Evolutionary conservation across 148 eudicot species (phyloP).

Genomic region (Camellia granthamiana): DNA sequence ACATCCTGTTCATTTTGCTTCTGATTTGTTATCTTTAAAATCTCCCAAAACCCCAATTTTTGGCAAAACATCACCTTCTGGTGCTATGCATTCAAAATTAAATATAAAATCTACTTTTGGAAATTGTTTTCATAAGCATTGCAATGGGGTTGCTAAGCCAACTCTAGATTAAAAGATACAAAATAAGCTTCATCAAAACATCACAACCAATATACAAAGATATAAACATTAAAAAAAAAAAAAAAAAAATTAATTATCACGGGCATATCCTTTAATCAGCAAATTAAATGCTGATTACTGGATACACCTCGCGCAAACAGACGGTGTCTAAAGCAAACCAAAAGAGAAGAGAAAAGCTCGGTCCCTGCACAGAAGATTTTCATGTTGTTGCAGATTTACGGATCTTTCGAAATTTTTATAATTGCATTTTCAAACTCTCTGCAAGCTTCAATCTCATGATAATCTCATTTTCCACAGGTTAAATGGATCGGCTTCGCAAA

Average conservation of each 20-base stretch:
- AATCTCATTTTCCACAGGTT: conserved; percentile 10
- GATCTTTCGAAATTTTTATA: conserved; percentile 17
- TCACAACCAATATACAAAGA: not conserved
- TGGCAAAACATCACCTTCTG: not conserved
- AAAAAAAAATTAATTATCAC: not conserved
- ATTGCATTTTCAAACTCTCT: conserved; percentile 10
- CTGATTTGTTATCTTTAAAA: no score
- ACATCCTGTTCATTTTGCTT: no score
- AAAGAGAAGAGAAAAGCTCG: conserved; percentile 1
- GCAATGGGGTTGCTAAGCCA: not conserved
- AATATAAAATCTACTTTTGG: not conserved
- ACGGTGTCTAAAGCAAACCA: conserved; percentile 23
- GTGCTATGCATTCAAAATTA: not conserved
- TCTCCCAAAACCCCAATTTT: no score
- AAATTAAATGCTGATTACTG: conserved; percentile 9
- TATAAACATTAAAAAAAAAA: conserved; percentile 1
- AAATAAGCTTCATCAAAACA: conserved; percentile 9
- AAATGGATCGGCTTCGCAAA: not conserved
- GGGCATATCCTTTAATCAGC: not conserved
- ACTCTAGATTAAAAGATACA: conserved; percentile 4
- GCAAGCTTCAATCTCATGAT: conserved; percentile 20
- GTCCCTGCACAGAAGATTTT: conserved; percentile 21
- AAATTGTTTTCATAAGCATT: not conserved
- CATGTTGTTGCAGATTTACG: conserved; percentile 34
- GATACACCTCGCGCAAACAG: conserved; percentile 1